Base-by-base conservation (phyloP, 1,284 basidiomycete species). In the Ceraceosorus bombacis region DNA sequence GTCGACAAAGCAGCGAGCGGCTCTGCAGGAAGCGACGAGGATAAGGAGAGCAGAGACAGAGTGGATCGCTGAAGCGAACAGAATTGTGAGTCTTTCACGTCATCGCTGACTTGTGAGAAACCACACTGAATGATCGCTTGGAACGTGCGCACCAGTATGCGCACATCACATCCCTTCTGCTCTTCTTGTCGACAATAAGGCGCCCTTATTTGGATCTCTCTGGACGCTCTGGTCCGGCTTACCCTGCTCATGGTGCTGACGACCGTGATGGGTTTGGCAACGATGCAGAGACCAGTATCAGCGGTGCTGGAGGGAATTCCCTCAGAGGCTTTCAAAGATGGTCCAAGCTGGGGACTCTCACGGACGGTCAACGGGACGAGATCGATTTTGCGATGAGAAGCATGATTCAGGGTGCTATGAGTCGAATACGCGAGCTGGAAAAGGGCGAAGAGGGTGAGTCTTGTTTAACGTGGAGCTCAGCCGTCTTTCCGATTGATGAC, bases 341-440 rank as follows among this genome's bases (percentile, higher is more conserved):
- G 56, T 49, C 12, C 27, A 52, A 37, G 56, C 15, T 49, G 40
- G 84, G 84, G 61, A 81, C 86, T 72, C 82, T 94, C 12, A 85
- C 84, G 36, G 90, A 93, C 70, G 85, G 88, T 63, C 89, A 94
- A 77, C 81, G 90, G 56, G 90, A 93, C 79, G 88, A 92, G 78
- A 88, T 94, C 62, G 91, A 94, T 80, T 81, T 90, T 65, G 89
- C 92, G 76, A 86, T 89, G 38, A 85, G 87, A 63, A 82, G 89
- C 61, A 86, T 91, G 55, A 81, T 94, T 60, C 84, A 85, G 56
- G 85, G 86, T 59, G 91, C 88, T 77, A 84, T 90, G 13, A 87
- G 91, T 64, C 82, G 88, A 63, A 87, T 94, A 27, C 86, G 85
- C 73, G 85, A 88, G 78, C 86, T 94, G 82, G 90, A 94, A 74